Base-by-base conservation (phyloP, 169 alveolate genomes). In the Plasmodium vivax region DNA sequence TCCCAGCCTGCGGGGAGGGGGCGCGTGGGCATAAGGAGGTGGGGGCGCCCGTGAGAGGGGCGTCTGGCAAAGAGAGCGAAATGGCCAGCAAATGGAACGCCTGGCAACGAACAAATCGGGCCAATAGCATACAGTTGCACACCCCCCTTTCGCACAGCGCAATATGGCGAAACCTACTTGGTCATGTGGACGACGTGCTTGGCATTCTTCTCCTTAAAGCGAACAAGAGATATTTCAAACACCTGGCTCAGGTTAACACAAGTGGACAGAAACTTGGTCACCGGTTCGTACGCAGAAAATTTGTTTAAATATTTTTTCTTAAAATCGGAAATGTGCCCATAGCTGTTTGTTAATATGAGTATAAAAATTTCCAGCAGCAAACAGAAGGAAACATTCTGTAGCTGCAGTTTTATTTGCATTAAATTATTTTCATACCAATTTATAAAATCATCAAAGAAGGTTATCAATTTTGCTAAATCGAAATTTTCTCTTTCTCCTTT, bases 381-480 rank as follows among this genome's bases (percentile, higher is more conserved):
- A 19, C 94, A 90, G 58, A 90, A 90, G 10, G 94, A 85, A 47
- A 90, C 73, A 80, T 90, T 90, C 74, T 90, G 83, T 30, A 90
- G 73, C 47, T 90, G 94, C 8, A 79, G 83, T 80, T 90, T 90
- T 56, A 90, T 90, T 68, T 90, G 94, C 62, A 32, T 80, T 80
- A 90, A 71, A 90, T 90, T 90, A 90, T 90, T 90, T 74, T 90
- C 94, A 62, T 82, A 79, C 94, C 94, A 90, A 41, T 79, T 90
- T n/a, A 90, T 80, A 90, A 90, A 90, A 56, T 79, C 90, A 80
- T 80, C 87, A 90, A 80, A 90, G 23, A 32, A 19, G 43, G 47
- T 79, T 58, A 90, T 58, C 74, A 90, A 68, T 30, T 80, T 30
- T 74, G 58, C 19, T 32, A 81, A 30, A 62, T 90, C 72, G 34